phyloP scores from a whole-genome alignment of 2,329 filamentous ascomycete species.

The Hortaea werneckii region DNA sequence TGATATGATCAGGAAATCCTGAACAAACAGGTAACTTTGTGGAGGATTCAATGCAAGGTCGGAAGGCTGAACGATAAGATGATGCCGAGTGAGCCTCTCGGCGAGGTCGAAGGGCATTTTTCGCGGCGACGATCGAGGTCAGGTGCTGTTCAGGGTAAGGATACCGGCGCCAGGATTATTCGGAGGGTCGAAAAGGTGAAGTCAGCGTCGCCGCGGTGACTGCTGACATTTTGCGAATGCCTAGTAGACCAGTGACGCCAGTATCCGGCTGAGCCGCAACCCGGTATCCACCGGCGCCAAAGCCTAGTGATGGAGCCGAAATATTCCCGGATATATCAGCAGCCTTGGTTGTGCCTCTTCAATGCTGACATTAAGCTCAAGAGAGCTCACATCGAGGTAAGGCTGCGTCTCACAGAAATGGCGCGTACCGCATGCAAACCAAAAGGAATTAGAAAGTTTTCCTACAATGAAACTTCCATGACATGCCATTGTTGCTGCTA shows the following conservation, averaged over 20 bases:
- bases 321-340: neutral
- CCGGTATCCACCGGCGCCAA: neutral
- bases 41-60: constrained; percentile 32
- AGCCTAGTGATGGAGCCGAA: neutral
- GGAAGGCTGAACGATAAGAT: constrained; percentile 43
- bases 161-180: neutral
- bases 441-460: too few relatives aligned
- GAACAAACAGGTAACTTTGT: constrained; percentile 31
- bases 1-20: constrained; percentile 31
- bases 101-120: constrained; percentile 25
- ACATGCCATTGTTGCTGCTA: too few relatives aligned
- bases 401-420: too few relatives aligned
- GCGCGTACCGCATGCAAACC: too few relatives aligned
- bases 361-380: too few relatives aligned
- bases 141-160: too few relatives aligned
- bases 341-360: too few relatives aligned
- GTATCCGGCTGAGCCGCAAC: neutral
- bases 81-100: constrained; percentile 24
- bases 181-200: neutral
- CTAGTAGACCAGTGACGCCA: neutral
- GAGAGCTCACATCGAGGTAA: too few relatives aligned
- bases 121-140: neutral
- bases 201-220: neutral
- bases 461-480: too few relatives aligned
- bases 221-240: neutral